phyloP scores from a whole-genome alignment of 1,284 basidiomycete genomes.

The Trametes hirsuta region DNA sequence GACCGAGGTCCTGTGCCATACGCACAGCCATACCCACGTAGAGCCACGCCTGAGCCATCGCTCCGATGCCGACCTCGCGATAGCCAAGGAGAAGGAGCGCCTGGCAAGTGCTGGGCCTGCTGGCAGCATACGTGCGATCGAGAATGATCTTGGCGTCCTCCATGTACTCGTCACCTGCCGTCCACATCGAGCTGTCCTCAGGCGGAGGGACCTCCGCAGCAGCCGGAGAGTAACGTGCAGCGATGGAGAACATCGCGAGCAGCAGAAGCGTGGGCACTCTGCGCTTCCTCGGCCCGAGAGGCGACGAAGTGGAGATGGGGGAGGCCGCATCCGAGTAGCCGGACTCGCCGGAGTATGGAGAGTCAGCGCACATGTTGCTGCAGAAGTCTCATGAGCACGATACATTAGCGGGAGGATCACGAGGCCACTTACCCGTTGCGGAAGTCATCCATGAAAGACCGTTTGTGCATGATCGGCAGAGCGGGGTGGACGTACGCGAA shows the following conservation, averaged over 20 bases:
- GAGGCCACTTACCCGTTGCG: constrained; percentile 35
- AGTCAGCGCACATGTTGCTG: constrained; percentile 26
- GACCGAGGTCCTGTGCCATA: constrained; percentile 86
- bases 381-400: background rate
- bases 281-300: constrained; percentile 44
- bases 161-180: constrained; percentile 77
- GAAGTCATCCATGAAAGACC: constrained; percentile 67
- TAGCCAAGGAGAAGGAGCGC: constrained; percentile 80
- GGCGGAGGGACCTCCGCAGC: constrained; percentile 42
- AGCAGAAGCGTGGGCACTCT: constrained; percentile 69
- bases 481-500: constrained; percentile 79
- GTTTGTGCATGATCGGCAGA: constrained; percentile 75
- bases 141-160: constrained; percentile 72
- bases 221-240: constrained; percentile 62
- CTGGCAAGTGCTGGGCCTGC: constrained; percentile 72
- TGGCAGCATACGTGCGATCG: constrained; percentile 65
- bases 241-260: constrained; percentile 77
- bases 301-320: constrained; percentile 38
- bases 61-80: constrained; percentile 84
- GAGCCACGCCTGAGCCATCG: constrained; percentile 86
- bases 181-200: constrained; percentile 73
- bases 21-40: constrained; percentile 80
- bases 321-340: constrained; percentile 38
- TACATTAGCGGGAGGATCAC: background rate
- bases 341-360: constrained; percentile 32